Base-by-base conservation (phyloP, 768 basidiomycete species). In the Hebeloma cylindrosporum region DNA sequence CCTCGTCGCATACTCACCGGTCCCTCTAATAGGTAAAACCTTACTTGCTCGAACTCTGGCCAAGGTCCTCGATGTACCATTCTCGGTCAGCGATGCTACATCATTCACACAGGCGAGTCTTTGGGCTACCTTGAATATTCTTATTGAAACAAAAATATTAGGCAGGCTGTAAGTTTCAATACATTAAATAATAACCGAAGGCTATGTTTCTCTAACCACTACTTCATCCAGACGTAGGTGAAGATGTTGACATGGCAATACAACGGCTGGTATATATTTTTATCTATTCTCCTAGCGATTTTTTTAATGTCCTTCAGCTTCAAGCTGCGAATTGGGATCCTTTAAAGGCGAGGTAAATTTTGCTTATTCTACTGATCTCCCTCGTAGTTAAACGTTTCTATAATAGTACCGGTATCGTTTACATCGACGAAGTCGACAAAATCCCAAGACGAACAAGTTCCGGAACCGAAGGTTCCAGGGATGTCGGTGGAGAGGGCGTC, bases 351-450 rank as follows among this genome's bases (percentile, higher is more conserved):
- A 88, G 88, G 91, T 90, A 55, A 34, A 58, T 47, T 20, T 34
- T 25, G 18, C 17, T 16, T 26, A n/a, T 34, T 25, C 33, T 8
- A 18, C 21, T 25, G 4, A 23, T 23, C 5, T 30, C n/a, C 3
- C 32, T 6, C 42, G 33, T 35, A 27, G 14, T 26, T 40, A 21
- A 51, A 17, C 32, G 22, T 6, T 35, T 36, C n/a, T 47, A 28
- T 32, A 36, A 29, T 53, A 94, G 91, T 59, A 83, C 83, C 61
- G 94, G 94, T 5, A 96, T 98, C 49, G 85, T 97, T 23, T 95
- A 95, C 60, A 93, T 98, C 35, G 95, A 98, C 58, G 95, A 98
- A 68, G 73, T 93, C 1, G 95, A 97, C 69, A 97, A 98, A 69
- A 83, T 96, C 47, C 87, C 92, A 10, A 77, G 81, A 37, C 85